Evolutionary conservation across 2,329 filamentous ascomycete species (phyloP).

Genomic region (Phyllosticta citrichinensis): DNA sequence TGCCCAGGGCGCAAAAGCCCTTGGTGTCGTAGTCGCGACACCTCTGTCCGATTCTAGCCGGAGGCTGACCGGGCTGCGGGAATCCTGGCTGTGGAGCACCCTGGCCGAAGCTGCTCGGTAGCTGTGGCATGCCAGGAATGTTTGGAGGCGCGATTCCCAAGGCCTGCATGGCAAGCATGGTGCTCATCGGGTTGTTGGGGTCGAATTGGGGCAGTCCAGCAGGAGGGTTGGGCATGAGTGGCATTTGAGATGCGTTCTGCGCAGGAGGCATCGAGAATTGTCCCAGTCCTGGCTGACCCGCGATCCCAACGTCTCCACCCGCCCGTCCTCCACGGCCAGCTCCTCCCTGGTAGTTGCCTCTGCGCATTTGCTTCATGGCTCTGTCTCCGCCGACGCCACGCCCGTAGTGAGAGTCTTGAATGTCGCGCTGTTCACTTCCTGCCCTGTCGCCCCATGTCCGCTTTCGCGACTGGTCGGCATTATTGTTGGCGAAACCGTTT

Average conservation of each 20-base stretch:
- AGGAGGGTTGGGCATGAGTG: constrained; percentile 30
- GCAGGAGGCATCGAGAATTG: constrained; percentile 26
- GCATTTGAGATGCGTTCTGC: constrained; percentile 12
- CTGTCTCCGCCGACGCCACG: constrained; percentile 27
- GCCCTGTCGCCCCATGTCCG: constrained; percentile 47
- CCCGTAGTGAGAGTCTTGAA: constrained; percentile 30
- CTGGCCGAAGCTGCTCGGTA: constrained; percentile 8
- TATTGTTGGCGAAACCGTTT: constrained; percentile 12
- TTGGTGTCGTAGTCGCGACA: constrained; percentile 65
- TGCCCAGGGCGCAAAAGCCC: constrained; percentile 60
- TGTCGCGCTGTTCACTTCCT: constrained; percentile 32
- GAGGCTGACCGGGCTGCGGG: constrained; percentile 11
- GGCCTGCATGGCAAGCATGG: constrained; percentile 52
- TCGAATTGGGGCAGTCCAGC: constrained; percentile 45
- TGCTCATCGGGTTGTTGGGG: constrained; percentile 50
- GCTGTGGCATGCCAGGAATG: constrained; percentile 31
- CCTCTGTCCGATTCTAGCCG: constrained; percentile 32
- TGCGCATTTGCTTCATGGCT: constrained; percentile 50
- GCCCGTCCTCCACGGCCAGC: constrained; percentile 6
- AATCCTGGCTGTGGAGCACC: constrained; percentile 10
- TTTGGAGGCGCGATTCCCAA: constrained; percentile 35
- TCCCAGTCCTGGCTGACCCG: constrained; percentile 7
- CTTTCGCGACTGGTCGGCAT: constrained; percentile 38
- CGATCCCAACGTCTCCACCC: constrained; percentile 9
- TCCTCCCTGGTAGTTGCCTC: constrained; percentile 29